Base-by-base conservation (phyloP, 2,329 filamentous ascomycete species). In the Pestalotiopsis sp. region DNA sequence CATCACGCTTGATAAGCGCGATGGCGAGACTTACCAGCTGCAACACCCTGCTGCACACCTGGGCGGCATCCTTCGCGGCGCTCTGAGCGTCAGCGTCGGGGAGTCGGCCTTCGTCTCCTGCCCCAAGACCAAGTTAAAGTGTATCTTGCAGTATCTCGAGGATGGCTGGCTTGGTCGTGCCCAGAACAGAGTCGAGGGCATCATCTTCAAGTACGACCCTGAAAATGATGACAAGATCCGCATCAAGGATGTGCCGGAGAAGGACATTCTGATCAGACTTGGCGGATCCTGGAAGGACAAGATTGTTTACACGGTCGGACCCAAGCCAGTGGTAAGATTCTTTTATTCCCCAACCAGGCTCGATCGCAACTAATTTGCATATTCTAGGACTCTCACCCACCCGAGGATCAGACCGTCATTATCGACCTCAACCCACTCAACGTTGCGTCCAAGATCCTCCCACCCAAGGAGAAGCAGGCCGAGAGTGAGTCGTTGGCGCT, bases 41-140 rank as follows among this genome's bases (percentile, higher is more conserved):
- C 97, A 93, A 4, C 96, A 99, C 80, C 96, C 96, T 3, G 91
- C 93, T n/a, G 96, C 96, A 6, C 93, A 97, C 77, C 85, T 99
- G 1, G 94, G 95, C 36, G 96, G 96, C 20, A 85, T 99, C 66
- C 82, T 99, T 60, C 88, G 95, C 73, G 96, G 96, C 27, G 91
- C 92, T n/a, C 84, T 98, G 64, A 95, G 91, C 75, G 91, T 99
- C 71, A 95, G 92, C 9, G 96, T 99, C 25, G 92, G 95, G 61
- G 96, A 99, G 75, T 88, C 91, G 72, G 96, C 94, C 75, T 97
- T 92, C 79, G 87, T 98, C 70, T 95, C 91, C 52, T 99, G 96
- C 81, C 88, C 92, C n/a, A 91, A 94, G 82, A 97, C 94, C 2
- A 92, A 91, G 77, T 88, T 97, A 73, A 98, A 98, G 83, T 92